Percentiles rank a stretch among this genome's conserved stretches.
Conservation (phyloP, 2,329 filamentous ascomycete genomes). For the Thermothelomyces thermophilus region DNA sequence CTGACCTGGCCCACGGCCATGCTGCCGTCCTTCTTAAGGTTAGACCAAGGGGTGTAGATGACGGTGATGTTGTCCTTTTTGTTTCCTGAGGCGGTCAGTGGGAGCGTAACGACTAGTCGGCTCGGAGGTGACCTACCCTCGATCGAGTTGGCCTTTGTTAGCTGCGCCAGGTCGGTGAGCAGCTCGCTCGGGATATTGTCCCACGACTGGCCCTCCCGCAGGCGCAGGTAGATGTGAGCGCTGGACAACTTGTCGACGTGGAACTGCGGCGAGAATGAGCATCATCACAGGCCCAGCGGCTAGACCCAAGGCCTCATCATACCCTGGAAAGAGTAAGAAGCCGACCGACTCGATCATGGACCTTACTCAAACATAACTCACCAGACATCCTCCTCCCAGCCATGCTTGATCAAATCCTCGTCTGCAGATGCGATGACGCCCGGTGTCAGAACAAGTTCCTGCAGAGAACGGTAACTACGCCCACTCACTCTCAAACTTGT, state of each 20-base stretch:
- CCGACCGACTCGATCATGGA: too few species aligned
- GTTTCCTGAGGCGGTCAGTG: constrained; percentile 58
- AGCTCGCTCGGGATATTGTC: constrained; percentile 70
- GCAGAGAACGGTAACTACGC: neutral
- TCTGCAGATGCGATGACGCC: constrained; percentile 48
- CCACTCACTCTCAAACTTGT: constrained; percentile 86
- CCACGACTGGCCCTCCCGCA: constrained; percentile 74
- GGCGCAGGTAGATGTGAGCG: constrained; percentile 89
- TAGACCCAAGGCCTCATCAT: constrained; percentile 18
- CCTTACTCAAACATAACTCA: too few species aligned
- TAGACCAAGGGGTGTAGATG: constrained; percentile 95
- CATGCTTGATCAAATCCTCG: constrained; percentile 91
- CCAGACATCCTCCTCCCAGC: constrained; percentile 95
- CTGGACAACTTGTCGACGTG: constrained; percentile 96
- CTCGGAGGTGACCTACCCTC: constrained; percentile 53
- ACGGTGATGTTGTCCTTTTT: constrained; percentile 97
- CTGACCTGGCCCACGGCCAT: constrained; percentile 95
- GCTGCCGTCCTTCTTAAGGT: constrained; percentile 87
- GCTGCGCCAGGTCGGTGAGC: constrained; percentile 82
- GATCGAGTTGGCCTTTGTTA: constrained; percentile 98
- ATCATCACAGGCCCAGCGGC: neutral
- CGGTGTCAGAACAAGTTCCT: neutral
- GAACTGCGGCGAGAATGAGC: constrained; percentile 52
- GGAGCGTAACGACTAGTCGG: neutral
- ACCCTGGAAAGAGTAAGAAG: constrained; percentile 28